Percentiles rank a stretch among this genome's conserved stretches.
phyloP scores from a whole-genome alignment of 2,329 filamentous ascomycete species.

The Graphilbum sp. region DNA sequence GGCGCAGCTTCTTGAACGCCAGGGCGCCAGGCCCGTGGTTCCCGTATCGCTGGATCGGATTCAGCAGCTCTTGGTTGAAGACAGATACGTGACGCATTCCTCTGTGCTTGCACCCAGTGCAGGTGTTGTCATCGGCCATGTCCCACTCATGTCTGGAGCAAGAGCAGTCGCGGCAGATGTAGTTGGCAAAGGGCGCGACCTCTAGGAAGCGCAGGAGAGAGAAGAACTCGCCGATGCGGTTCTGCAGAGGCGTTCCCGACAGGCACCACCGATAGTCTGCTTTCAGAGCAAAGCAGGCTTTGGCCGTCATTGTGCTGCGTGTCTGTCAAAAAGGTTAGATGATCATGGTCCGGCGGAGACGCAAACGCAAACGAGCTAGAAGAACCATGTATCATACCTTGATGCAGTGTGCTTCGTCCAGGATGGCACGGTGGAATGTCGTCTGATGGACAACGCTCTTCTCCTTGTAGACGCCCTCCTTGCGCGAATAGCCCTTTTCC shows the following conservation, averaged over 20 bases:
- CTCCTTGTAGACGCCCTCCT: slow-evolving; percentile 67
- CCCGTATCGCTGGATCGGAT: slow-evolving; percentile 54
- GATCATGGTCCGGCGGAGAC: too few relatives aligned
- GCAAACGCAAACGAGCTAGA: background rate
- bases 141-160: slow-evolving; percentile 77
- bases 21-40: slow-evolving; percentile 44
- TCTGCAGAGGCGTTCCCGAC: slow-evolving; percentile 88
- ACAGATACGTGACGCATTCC: slow-evolving; percentile 43
- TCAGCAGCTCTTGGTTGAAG: slow-evolving; percentile 64
- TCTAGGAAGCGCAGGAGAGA: slow-evolving; percentile 86
- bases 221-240: slow-evolving; percentile 94
- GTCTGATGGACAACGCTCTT: slow-evolving; percentile 68
- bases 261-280: slow-evolving; percentile 90
- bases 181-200: slow-evolving; percentile 75
- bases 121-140: slow-evolving; percentile 47
- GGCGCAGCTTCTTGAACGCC: slow-evolving; percentile 66
- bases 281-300: slow-evolving; percentile 82
- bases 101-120: slow-evolving; percentile 24
- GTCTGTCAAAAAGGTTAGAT: slow-evolving; percentile 20
- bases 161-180: slow-evolving; percentile 76
- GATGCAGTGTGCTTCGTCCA: slow-evolving; percentile 81
- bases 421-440: slow-evolving; percentile 75
- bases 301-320: slow-evolving; percentile 78
- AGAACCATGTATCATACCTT: slow-evolving; percentile 32
- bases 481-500: slow-evolving; percentile 73